These are phyloP conservation scores for Saccharomycopsis selenospora DNA, from an alignment of 805 yeast genomes.

Conservation along the genomic window DNA sequence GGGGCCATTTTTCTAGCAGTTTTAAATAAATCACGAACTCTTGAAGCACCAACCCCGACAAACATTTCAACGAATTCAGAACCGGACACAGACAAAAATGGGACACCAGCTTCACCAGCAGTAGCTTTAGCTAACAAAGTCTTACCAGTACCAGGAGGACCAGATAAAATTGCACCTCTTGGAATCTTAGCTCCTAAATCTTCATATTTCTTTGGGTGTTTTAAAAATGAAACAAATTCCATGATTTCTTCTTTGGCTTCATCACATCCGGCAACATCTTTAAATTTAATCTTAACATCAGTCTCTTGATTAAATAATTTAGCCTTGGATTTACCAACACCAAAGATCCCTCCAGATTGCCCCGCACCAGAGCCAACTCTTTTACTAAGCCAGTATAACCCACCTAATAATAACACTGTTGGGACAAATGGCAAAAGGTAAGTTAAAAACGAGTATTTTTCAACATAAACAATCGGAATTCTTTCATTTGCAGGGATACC, in stretches of 20 bases:
- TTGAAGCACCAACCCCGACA: slow-evolving; percentile 92
- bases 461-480: slow-evolving; percentile 70
- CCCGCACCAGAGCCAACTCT: slow-evolving; percentile 36
- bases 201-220: slow-evolving; percentile 79
- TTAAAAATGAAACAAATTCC: slow-evolving; percentile 89
- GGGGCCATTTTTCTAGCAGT: slow-evolving; percentile 90
- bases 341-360: slow-evolving; percentile 61
- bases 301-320: slow-evolving; percentile 77
- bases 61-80: slow-evolving; percentile 97
- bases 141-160: slow-evolving; percentile 98
- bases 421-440: slow-evolving; percentile 70
- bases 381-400: slow-evolving; percentile 42
- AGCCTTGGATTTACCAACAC: slow-evolving; percentile 72
- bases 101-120: slow-evolving; percentile 95
- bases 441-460: slow-evolving; percentile 57
- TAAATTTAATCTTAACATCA: slow-evolving; percentile 73
- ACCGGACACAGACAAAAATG: slow-evolving; percentile 85
- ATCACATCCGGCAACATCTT: slow-evolving; percentile 91
- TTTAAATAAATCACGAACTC: slow-evolving; percentile 88
- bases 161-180: slow-evolving; percentile 88
- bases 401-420: slow-evolving; percentile 73
- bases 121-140: slow-evolving; percentile 89
- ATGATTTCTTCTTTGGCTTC: slow-evolving; percentile 92
- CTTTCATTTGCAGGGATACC: slow-evolving; percentile 63
- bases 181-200: slow-evolving; percentile 90